phyloP scores from a whole-genome alignment of 73 alveolate genomes.

The Stentor roeselii region DNA sequence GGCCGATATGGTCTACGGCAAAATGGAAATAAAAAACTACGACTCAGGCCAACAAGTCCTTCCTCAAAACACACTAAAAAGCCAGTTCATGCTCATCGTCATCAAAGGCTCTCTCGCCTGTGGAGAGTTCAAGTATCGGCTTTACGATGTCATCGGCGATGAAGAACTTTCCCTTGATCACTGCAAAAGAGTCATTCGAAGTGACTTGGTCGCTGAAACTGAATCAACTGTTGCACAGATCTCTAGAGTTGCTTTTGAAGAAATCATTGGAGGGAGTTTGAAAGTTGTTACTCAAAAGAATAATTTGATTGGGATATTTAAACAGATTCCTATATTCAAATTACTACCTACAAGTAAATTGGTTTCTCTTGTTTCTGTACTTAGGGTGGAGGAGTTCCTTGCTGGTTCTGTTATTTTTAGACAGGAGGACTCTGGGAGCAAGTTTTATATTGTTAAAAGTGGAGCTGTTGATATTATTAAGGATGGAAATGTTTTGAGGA shows the following conservation, averaged over 20 bases:
- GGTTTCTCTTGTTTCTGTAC: conserved; percentile 12
- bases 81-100: neutral
- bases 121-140: neutral
- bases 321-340: neutral
- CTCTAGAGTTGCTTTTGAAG: neutral
- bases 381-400: conserved; percentile 28
- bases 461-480: conserved; percentile 38
- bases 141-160: no score
- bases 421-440: conserved; percentile 40
- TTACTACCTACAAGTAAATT: neutral
- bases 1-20: neutral
- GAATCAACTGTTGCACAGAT: neutral
- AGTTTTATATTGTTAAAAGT: conserved; percentile 39
- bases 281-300: neutral
- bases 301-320: neutral
- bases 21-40: neutral
- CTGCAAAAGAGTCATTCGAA: no score
- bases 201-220: neutral
- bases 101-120: no score
- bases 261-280: neutral
- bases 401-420: conserved; percentile 35
- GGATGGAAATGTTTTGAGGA: neutral
- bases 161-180: no score
- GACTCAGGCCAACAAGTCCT: neutral
- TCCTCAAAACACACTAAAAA: neutral